These are phyloP conservation scores for Trichoderma erinaceum DNA, from an alignment of 495 filamentous ascomycete genomes.

Conservation along the genomic window DNA sequence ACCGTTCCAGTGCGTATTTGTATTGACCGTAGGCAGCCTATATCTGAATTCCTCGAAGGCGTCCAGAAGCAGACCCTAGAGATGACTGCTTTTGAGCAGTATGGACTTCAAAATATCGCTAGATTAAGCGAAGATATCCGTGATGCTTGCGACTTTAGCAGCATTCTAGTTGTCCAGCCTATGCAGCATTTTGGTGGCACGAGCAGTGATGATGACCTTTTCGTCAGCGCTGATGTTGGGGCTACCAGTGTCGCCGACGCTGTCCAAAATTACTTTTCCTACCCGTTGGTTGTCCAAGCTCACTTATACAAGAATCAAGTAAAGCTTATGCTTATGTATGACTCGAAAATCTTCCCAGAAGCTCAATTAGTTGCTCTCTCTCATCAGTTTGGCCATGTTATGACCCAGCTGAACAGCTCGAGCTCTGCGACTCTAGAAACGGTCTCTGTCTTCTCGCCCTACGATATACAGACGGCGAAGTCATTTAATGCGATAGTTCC, in stretches of 20 bases:
- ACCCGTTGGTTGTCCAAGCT: conserved; percentile 10
- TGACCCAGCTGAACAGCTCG: background rate
- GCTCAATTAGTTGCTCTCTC: background rate
- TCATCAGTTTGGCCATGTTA: background rate
- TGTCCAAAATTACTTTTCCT: conserved; percentile 7
- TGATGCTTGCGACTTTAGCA: conserved; percentile 12
- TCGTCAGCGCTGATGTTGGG: background rate
- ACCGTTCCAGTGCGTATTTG: conserved; percentile 49
- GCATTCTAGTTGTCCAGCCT: conserved; percentile 10
- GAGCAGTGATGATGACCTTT: background rate
- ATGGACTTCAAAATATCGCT: conserved; percentile 39
- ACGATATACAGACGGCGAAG: background rate
- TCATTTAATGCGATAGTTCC: background rate
- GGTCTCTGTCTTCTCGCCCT: background rate
- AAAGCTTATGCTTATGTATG: background rate
- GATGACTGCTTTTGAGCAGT: conserved; percentile 40
- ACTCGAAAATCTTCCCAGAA: conserved; percentile 4
- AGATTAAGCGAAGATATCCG: conserved; percentile 11
- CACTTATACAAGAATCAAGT: conserved; percentile 5
- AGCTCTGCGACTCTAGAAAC: background rate
- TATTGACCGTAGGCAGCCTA: conserved; percentile 13
- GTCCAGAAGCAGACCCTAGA: conserved; percentile 32
- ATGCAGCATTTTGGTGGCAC: background rate
- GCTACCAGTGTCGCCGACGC: background rate
- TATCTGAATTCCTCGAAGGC: conserved; percentile 20